phyloP scores from a whole-genome alignment of 805 yeast genomes.

The Komagataella kurtzmanii region DNA sequence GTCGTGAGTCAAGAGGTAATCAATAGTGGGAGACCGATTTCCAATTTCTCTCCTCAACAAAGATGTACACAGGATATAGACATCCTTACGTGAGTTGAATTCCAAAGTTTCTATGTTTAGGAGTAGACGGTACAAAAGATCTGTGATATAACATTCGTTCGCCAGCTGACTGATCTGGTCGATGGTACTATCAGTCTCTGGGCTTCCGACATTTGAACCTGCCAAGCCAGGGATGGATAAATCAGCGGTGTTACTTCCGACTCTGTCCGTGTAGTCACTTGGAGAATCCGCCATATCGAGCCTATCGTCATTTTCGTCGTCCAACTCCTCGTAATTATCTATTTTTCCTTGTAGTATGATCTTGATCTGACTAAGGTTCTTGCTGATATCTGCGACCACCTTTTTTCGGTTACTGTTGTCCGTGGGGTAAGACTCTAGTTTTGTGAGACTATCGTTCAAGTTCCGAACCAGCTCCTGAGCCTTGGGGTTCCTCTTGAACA shows the following conservation, averaged over 20 bases:
- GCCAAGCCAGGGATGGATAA: neutral
- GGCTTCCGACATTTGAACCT: constrained; percentile 1
- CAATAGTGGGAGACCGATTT: constrained; percentile 73
- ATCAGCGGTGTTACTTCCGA: neutral
- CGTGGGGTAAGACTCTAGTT: constrained; percentile 30
- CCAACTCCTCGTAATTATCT: constrained; percentile 43
- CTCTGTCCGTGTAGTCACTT: neutral
- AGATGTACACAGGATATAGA: constrained; percentile 56
- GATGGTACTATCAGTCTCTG: constrained; percentile 24
- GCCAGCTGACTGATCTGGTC: constrained; percentile 69
- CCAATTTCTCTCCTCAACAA: constrained; percentile 71
- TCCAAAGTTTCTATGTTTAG: constrained; percentile 53
- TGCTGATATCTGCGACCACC: constrained; percentile 60
- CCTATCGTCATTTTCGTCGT: constrained; percentile 5
- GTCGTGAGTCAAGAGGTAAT: constrained; percentile 59
- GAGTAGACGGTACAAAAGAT: constrained; percentile 51
- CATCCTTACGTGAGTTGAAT: constrained; percentile 84
- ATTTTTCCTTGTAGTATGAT: constrained; percentile 45
- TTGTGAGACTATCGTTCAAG: constrained; percentile 58
- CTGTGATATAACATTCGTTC: constrained; percentile 64
- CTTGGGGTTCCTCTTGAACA: constrained; percentile 84
- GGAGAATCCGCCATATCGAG: neutral
- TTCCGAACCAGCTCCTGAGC: constrained; percentile 79
- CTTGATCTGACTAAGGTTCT: constrained; percentile 52
- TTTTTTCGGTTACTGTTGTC: constrained; percentile 20